Evolutionary conservation across 208 protist species (phyloP), one percentile per base, ranked within the genome.

Genomic region (Leishmania mexicana): DNA sequence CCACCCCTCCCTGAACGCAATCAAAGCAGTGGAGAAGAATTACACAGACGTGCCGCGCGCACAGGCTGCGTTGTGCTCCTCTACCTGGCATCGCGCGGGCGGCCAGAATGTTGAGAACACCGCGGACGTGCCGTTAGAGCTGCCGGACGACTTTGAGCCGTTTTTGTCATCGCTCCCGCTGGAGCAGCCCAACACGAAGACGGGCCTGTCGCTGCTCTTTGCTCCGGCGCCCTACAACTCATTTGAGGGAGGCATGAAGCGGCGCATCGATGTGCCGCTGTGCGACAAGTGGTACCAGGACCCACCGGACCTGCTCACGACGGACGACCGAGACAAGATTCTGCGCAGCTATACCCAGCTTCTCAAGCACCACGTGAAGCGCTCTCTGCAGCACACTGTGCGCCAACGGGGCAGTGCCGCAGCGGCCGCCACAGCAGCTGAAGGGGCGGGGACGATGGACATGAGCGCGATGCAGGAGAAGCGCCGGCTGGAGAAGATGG

Each of bases 301-400:
- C 81, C 98, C 99, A 75, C 97, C 99, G 2, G 88, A 90, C 45
- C 78, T 96, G 45, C 81, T 91, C 4, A 87, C 91, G 49, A 83
- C 67, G 5, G 91, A 95, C 82, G 87, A 84, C 67, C 87, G 90
- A 17, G 93, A 98, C 78, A 99, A 99, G 85, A 97, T 99, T 21
- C 91, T 99, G 76, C 99, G 99, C 72, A 99, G 95, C 71, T 99
- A 99, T 91, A 99, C 99, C 81, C 99, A 99, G 94, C 85, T 99
- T 17, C 96, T 99, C 38, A 99, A 99, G 90, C 98, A 98, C 87
- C 99, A 99, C 83, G 99, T 99, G 15, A 95, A 99, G 58, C 99
- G 99, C 70, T 96, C 99, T 76, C 88, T 99, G 53, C 96, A 99
- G 85, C 97, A 54, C 88, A 97, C 51, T 85, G 87, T 79, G 89